These are phyloP conservation scores for Cornus controversa DNA, from an alignment of 148 eudicot genomes.

Conservation along the genomic window DNA sequence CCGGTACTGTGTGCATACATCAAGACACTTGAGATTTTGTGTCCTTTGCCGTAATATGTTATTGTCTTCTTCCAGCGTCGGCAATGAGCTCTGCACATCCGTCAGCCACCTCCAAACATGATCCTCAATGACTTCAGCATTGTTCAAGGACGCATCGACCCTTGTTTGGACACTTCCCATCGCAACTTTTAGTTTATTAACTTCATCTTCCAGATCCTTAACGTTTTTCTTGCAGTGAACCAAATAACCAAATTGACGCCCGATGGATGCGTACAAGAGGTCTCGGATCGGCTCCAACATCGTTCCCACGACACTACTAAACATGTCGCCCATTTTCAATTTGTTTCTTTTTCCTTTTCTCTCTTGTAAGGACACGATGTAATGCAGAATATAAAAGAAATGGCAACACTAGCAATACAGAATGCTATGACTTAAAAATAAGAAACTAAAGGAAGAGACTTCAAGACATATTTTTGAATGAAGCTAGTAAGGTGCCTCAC, in stretches of 20 bases:
- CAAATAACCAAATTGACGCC: not conserved
- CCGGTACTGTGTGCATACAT: not conserved
- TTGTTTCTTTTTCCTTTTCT: too few relatives aligned
- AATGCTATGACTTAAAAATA: too few relatives aligned
- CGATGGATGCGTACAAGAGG: not conserved
- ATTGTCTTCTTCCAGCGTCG: not conserved
- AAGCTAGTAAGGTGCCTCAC: too few relatives aligned
- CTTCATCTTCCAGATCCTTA: not conserved
- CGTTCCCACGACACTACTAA: too few relatives aligned
- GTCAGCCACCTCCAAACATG: not conserved
- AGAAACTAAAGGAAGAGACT: too few relatives aligned
- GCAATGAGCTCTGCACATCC: not conserved
- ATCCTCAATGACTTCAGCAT: not conserved
- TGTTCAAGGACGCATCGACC: not conserved
- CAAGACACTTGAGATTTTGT: not conserved
- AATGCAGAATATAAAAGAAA: too few relatives aligned
- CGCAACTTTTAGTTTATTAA: not conserved
- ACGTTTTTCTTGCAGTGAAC: not conserved
- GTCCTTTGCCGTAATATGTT: not conserved
- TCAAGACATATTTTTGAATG: too few relatives aligned
- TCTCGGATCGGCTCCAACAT: not conserved
- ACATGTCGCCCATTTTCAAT: too few relatives aligned
- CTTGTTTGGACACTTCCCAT: not conserved
- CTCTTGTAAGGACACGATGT: too few relatives aligned
- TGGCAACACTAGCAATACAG: too few relatives aligned